phyloP scores from a whole-genome alignment of 768 basidiomycete species.

The Russula vinacea region DNA sequence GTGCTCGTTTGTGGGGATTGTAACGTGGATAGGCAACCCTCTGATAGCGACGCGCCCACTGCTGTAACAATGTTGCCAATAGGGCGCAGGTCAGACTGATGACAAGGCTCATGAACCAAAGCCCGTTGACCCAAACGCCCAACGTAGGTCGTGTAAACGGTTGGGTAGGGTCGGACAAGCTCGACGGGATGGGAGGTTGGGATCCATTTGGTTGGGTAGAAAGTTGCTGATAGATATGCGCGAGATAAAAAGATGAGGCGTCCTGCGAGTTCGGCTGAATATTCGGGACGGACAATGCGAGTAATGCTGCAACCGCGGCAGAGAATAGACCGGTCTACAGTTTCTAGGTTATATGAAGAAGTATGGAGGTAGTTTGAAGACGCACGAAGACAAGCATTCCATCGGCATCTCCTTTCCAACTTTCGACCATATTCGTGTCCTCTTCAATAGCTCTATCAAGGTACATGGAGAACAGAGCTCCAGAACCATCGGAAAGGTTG shows the following conservation, averaged over 20 bases:
- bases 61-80: constrained; percentile 47
- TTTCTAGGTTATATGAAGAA: background rate
- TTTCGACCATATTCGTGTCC: constrained; percentile 12
- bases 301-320: constrained; percentile 20
- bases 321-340: constrained; percentile 24
- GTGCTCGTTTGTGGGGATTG: constrained; percentile 37
- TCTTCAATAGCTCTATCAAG: constrained; percentile 12
- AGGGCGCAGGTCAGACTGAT: constrained; percentile 46
- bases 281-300: constrained; percentile 11
- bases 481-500: constrained; percentile 13
- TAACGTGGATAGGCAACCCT: constrained; percentile 35
- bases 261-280: constrained; percentile 14
- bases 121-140: constrained; percentile 40
- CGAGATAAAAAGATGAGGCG: constrained; percentile 4
- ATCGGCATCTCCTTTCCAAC: constrained; percentile 26
- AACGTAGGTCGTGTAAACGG: constrained; percentile 32
- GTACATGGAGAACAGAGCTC: constrained; percentile 21
- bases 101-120: constrained; percentile 42
- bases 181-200: background rate
- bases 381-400: constrained; percentile 23
- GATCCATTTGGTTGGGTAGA: background rate
- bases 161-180: background rate
- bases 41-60: constrained; percentile 46
- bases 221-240: constrained; percentile 12
- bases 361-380: background rate